Base-by-base conservation (phyloP, 306 rosid genomes). In the Prunus armeniaca region DNA sequence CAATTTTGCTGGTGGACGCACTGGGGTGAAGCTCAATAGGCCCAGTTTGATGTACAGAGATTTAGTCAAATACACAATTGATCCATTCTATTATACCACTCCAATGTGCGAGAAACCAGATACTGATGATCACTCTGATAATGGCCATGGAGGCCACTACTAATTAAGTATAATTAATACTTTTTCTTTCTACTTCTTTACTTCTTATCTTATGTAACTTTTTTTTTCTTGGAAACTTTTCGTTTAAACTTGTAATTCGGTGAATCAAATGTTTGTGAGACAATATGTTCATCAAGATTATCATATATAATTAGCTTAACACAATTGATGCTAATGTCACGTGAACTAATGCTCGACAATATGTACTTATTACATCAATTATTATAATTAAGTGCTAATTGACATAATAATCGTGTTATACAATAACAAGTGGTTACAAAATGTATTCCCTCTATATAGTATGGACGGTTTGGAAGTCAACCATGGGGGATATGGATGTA, bases 51-150 rank as follows among this genome's bases (percentile, higher is more conserved):
- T 86, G 60, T 87, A 88, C 79, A 88, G 89, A 9, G 78, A 87
- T 82, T 27, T 72, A 14, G 73, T 81, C 78, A 85, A 81, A 74
- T 86, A 89, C 27, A 52, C 41, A 20, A 73, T 85, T 12, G 76
- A 54, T 3, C 88, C 96, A 11, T 88, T 93, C 76, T 93, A 86
- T 76, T 93, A 84, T 63, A 91, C 97, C 25, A 83, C 83, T 43
- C 97, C 90, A 0, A 76, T 83, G 91, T 90, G 98, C 72, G 96
- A 90, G 25, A 84, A 84, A 60, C 96, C 97, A 11, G 81, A 79
- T 22, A 72, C 67, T 9, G 22, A 71, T 27, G 60, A 24, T 13
- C 27, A 25, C 3, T 76, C 76, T 14, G 24, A 28, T 22, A 43
- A 67, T n/a, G 20, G 50, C 18, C 6, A 60, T 1, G 81, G 72